Evolutionary conservation across 164 flowering plant genomes (phyloP).

Genomic region (Hamamelis virginiana): DNA sequence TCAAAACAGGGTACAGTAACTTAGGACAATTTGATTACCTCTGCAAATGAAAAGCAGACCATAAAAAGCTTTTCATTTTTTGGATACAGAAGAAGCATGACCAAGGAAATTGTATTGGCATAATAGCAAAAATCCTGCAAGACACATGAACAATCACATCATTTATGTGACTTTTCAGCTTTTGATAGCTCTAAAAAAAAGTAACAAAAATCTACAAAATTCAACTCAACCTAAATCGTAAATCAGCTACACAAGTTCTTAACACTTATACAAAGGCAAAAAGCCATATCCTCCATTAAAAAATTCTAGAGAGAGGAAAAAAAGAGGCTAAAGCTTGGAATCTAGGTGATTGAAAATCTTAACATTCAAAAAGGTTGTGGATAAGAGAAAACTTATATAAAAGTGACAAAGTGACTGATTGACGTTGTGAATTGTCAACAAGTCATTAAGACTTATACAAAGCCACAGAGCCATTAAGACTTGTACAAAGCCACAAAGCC

Average conservation of each 20-base stretch:
- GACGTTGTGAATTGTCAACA: background rate
- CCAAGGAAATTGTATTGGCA: slow-evolving; percentile 90
- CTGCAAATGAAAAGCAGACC: slow-evolving; percentile 99
- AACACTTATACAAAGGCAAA: too few relatives aligned
- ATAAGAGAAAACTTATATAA: background rate
- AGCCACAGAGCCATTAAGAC: too few relatives aligned
- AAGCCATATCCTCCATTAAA: background rate
- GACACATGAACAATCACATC: background rate
- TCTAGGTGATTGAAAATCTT: background rate
- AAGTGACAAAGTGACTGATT: background rate
- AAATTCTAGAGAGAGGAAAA: background rate
- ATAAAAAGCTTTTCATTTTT: slow-evolving; percentile 93
- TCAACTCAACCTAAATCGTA: background rate
- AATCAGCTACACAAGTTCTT: background rate
- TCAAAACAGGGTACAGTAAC: background rate
- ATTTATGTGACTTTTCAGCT: background rate
- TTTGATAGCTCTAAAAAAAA: background rate
- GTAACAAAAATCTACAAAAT: background rate
- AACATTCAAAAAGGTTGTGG: background rate
- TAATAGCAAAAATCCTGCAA: slow-evolving; percentile 96
- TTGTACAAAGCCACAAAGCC: too few relatives aligned
- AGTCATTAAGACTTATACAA: too few relatives aligned
- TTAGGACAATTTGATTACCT: slow-evolving; percentile 43
- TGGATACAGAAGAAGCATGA: slow-evolving; percentile 82
- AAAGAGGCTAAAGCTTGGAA: background rate